Evolutionary conservation across 495 filamentous ascomycete genomes (phyloP).

Genomic region (Daldinia caldariorum): DNA sequence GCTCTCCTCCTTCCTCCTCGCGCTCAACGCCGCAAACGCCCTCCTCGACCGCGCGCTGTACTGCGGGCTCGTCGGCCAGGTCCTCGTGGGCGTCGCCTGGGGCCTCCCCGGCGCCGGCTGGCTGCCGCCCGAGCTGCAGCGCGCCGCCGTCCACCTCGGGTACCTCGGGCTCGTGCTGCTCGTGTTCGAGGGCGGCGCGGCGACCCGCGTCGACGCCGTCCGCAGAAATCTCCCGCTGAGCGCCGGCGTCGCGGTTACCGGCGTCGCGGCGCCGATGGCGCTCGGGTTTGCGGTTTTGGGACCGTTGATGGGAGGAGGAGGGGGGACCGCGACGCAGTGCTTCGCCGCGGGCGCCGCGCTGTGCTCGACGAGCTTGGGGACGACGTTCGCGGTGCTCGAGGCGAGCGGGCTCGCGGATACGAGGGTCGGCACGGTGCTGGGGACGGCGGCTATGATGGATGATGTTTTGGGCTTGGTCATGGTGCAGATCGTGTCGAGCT

Average conservation of each 20-base stretch:
- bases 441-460: conserved; percentile 81
- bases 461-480: conserved; percentile 85
- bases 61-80: conserved; percentile 79
- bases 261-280: conserved; percentile 71
- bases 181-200: conserved; percentile 79
- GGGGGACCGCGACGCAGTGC: conserved; percentile 57
- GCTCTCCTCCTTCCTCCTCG: conserved; percentile 70
- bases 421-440: conserved; percentile 73
- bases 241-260: conserved; percentile 68
- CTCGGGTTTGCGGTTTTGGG: conserved; percentile 69
- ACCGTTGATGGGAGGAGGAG: conserved; percentile 33
- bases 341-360: conserved; percentile 83
- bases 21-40: conserved; percentile 68
- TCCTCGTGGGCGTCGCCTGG: conserved; percentile 77
- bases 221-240: conserved; percentile 69
- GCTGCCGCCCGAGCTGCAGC: conserved; percentile 62
- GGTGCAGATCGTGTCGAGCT: conserved; percentile 69
- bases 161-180: conserved; percentile 80
- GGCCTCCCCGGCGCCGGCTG: conserved; percentile 62
- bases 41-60: conserved; percentile 69
- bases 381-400: conserved; percentile 79
- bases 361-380: conserved; percentile 79
- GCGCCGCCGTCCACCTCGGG: conserved; percentile 72
- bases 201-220: conserved; percentile 66
- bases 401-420: conserved; percentile 64